Evolutionary conservation across 805 yeast genomes (phyloP).

Genomic region (Nakazawaea ernobii): DNA sequence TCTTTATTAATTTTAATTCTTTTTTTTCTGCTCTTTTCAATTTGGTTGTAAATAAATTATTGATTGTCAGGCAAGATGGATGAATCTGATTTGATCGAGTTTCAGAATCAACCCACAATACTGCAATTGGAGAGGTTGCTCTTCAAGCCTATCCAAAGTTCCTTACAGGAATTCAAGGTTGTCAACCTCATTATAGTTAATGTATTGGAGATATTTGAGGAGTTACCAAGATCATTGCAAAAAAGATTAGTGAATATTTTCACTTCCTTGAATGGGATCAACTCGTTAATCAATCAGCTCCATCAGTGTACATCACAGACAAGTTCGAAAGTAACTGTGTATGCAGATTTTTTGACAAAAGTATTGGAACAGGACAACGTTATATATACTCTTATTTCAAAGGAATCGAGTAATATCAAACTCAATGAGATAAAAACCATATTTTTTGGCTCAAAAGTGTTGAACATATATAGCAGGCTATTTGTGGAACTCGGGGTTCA

Average conservation of each 20-base stretch:
- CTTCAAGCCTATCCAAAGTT: not conserved
- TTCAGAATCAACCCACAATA: conserved; percentile 1
- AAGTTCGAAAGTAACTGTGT: not conserved
- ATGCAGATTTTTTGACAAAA: not conserved
- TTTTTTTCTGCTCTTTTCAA: too few species aligned
- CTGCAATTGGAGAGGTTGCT: not conserved
- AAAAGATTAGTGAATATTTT: not conserved
- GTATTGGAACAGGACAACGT: not conserved
- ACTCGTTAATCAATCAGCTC: not conserved
- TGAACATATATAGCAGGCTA: not conserved
- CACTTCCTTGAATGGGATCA: conserved; percentile 3
- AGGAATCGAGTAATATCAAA: not conserved
- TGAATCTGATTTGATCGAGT: not conserved
- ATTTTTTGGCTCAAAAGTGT: conserved; percentile 10
- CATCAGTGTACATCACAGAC: not conserved
- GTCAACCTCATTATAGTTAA: conserved; percentile 1
- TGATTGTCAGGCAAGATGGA: not conserved
- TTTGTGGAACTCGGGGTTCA: not conserved
- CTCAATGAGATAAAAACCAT: conserved; percentile 4
- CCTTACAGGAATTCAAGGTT: not conserved
- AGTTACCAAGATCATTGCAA: not conserved
- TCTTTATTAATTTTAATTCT: too few species aligned
- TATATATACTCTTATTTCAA: not conserved
- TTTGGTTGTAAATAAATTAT: too few species aligned
- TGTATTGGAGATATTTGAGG: not conserved